Conservation (phyloP, 2,329 filamentous ascomycete genomes). For the Colletotrichum costaricense region DNA sequence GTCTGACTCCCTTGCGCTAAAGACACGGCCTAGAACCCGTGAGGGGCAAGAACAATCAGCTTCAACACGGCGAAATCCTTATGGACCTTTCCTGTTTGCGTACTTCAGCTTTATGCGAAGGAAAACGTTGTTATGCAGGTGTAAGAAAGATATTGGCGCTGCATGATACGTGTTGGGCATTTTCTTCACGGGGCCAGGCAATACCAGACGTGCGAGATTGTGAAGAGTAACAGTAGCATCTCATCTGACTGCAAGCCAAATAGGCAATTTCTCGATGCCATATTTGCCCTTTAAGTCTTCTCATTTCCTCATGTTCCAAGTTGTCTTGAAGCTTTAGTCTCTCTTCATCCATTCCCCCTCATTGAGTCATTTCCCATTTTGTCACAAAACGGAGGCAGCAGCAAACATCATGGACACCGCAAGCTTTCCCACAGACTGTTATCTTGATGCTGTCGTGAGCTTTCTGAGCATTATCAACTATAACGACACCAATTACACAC, state of each 20-base stretch:
- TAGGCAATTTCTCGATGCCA: neutral
- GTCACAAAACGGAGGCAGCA: neutral
- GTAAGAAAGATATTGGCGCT: neutral
- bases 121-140: neutral
- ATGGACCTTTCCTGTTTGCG: neutral
- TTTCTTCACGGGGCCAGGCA: neutral
- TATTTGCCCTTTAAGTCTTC: neutral
- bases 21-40: neutral
- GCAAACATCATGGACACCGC: neutral
- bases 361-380: neutral
- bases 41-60: neutral
- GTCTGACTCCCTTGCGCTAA: neutral
- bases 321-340: neutral
- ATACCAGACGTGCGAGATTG: neutral
- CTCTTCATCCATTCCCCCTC: neutral
- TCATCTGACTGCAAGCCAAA: neutral
- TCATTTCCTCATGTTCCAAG: neutral
- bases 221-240: neutral
- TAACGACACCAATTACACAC: slow-evolving; percentile 36
- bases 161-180: neutral
- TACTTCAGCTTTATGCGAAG: neutral
- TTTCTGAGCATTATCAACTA: slow-evolving; percentile 37
- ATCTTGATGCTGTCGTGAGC: slow-evolving; percentile 30
- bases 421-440: slow-evolving; percentile 22
- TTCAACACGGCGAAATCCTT: neutral